Evolutionary conservation across 805 yeast species (phyloP).

Genomic region (Cyberlindnera subsufficiens): DNA sequence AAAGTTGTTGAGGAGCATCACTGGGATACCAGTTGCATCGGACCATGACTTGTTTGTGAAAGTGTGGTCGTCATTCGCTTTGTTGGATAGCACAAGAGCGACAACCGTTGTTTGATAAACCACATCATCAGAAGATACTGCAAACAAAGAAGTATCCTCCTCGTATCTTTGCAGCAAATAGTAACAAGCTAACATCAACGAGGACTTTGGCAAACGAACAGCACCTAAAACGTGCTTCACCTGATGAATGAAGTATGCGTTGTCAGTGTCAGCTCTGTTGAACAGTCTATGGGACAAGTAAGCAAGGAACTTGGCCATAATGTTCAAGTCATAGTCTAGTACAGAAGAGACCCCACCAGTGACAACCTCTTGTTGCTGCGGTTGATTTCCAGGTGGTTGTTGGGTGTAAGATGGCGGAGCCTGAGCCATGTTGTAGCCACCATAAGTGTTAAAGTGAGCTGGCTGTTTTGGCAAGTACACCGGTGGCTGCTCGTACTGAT

Average conservation of each 20-base stretch:
- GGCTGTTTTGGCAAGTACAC: constrained; percentile 1
- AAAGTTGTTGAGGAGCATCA: constrained; percentile 50
- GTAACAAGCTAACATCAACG: constrained; percentile 74
- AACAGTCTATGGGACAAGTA: constrained; percentile 68
- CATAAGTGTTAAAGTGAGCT: not conserved
- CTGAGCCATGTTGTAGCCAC: constrained; percentile 5
- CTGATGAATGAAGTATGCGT: constrained; percentile 45
- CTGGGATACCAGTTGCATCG: constrained; percentile 82
- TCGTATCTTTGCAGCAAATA: constrained; percentile 62
- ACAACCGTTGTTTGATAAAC: constrained; percentile 55
- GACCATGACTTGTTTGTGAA: constrained; percentile 95
- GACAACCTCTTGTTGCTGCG: constrained; percentile 19
- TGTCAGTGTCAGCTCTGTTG: constrained; percentile 39
- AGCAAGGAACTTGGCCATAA: constrained; percentile 76
- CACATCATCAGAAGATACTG: constrained; percentile 26
- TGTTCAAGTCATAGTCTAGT: constrained; percentile 71
- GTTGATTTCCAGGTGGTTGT: constrained; percentile 10
- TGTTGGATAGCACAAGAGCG: constrained; percentile 80
- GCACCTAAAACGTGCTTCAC: constrained; percentile 71
- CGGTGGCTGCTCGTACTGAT: constrained; percentile 1
- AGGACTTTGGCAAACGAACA: constrained; percentile 80
- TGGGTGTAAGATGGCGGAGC: constrained; percentile 5
- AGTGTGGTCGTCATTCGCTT: constrained; percentile 94
- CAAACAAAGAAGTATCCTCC: constrained; percentile 29
- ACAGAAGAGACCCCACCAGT: constrained; percentile 73